These are phyloP conservation scores for Myrmaecium sp. DNA, from an alignment of 2,329 filamentous ascomycete genomes.

Conservation along the genomic window DNA sequence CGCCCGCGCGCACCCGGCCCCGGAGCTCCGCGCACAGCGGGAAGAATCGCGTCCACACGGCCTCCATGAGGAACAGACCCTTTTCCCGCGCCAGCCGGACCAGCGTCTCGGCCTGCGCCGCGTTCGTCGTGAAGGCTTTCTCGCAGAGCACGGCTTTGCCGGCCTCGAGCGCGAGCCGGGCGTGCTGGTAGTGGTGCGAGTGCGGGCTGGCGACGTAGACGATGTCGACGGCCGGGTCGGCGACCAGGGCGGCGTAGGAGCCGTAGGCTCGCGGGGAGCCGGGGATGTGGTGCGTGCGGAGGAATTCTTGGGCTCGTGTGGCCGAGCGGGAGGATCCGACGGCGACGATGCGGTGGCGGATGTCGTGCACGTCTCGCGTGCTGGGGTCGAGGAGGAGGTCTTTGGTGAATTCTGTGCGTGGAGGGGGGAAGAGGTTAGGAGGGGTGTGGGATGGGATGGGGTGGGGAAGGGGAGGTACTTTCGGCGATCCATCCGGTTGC, in stretches of 20 bases:
- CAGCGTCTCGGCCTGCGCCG: slow-evolving; percentile 55
- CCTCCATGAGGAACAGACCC: slow-evolving; percentile 30
- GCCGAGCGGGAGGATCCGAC: slow-evolving; percentile 64
- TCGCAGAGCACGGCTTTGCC: slow-evolving; percentile 84
- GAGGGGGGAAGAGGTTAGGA: too few species aligned
- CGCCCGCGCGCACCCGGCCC: slow-evolving; percentile 41
- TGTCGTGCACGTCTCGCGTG: slow-evolving; percentile 50
- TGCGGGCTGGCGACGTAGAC: slow-evolving; percentile 83
- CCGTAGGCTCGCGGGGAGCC: slow-evolving; percentile 55
- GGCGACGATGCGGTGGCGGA: slow-evolving; percentile 61
- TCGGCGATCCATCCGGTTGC: slow-evolving; percentile 9
- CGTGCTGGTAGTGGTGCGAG: slow-evolving; percentile 85
- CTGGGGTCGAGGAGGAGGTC: slow-evolving; percentile 63
- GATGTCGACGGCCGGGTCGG: slow-evolving; percentile 64
- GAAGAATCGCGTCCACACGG: slow-evolving; percentile 82
- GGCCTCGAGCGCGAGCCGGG: slow-evolving; percentile 64
- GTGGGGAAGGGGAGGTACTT: slow-evolving; percentile 4
- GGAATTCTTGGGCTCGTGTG: slow-evolving; percentile 53
- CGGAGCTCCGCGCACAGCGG: slow-evolving; percentile 62
- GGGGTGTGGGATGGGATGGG: too few species aligned
- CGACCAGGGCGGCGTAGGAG: slow-evolving; percentile 66
- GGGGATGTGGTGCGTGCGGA: slow-evolving; percentile 53
- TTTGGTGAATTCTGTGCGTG: too few species aligned
- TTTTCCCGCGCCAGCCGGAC: slow-evolving; percentile 56
- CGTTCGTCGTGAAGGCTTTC: slow-evolving; percentile 78